Base-by-base conservation (phyloP, 495 filamentous ascomycete genomes). In the Recurvomyces mirabilis region DNA sequence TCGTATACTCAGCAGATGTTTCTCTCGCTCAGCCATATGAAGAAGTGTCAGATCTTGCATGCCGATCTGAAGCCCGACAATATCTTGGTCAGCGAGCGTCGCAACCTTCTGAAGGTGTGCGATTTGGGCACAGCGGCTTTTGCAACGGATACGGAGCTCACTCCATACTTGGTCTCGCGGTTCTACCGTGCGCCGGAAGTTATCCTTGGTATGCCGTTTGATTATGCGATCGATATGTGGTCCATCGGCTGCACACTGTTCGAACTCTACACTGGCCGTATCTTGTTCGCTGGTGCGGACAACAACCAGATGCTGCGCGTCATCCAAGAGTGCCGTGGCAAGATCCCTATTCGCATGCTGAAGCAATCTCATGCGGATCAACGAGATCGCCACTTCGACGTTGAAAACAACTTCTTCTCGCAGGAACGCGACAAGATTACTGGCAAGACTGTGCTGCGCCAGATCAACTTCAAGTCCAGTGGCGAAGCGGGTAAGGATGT, bases 41-140 rank as follows among this genome's bases (percentile, higher is more conserved):
- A 86, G 51, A 87, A 86, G 57, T 88, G 83, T 71, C 84, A 87
- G 63, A 84, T 96, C 58, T 67, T 98, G 28, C 91, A 98, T 58
- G 88, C 88, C 1, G 91, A 98, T 67, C 61, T 98, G 48, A 98
- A 98, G 60, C 91, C 91, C 3, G 91, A 98, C 73, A 98, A 98
- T 55, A 82, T 98, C 24, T 69, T 98, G 52, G 51, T 54, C 5
- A 93, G 87, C 52, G 87, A 94, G 51, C 74, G 71, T 36, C 81
- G 83, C 38, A 93, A 82, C 45, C 53, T 86, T 17, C 73, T 96
- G 46, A 98, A 96, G 64, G 82, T 98, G 26, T 94, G 89, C 62
- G 91, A 98, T 68, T 62, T 98, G 55, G 91, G 91, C 17, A 94
- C 93, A 15, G 93, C 91, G 13, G 87, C 84, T 21, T 83, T 93